These are phyloP conservation scores for Olyra latifolia DNA, from an alignment of 176 grass and related monocot genomes.

Conservation along the genomic window DNA sequence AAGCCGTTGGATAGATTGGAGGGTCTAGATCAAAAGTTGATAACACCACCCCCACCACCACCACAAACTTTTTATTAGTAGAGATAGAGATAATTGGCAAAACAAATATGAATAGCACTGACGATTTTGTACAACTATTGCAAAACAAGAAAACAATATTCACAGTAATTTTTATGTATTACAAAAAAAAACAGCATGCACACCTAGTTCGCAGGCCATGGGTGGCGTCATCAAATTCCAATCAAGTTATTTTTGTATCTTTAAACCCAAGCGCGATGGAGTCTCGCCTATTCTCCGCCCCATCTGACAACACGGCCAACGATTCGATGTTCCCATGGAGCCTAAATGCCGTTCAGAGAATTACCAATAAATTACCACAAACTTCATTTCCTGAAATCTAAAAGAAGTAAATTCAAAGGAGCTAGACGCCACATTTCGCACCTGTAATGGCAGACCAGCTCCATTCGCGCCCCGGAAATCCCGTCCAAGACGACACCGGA, in stretches of 20 bases:
- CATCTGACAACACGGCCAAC: constrained; percentile 66
- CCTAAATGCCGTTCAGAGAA: constrained; percentile 41
- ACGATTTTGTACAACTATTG: background rate
- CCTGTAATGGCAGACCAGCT: constrained; percentile 81
- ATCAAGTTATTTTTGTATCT: constrained; percentile 76
- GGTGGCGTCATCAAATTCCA: constrained; percentile 82
- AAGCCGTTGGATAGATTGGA: too few species aligned
- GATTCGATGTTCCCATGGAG: constrained; percentile 86
- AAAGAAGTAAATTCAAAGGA: constrained; percentile 10
- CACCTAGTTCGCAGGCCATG: constrained; percentile 75
- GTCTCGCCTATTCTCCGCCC: constrained; percentile 67
- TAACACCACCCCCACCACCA: too few species aligned
- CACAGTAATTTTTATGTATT: background rate
- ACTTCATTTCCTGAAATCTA: background rate
- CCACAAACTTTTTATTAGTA: too few species aligned
- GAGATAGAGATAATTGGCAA: background rate
- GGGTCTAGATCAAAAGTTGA: too few species aligned
- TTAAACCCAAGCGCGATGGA: constrained; percentile 60
- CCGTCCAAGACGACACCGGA: constrained; percentile 51
- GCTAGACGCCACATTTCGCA: background rate
- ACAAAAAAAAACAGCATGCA: background rate
- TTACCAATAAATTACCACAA: background rate
- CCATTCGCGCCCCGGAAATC: constrained; percentile 59
- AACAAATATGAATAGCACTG: too few species aligned
- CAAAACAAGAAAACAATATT: background rate